Evolutionary conservation across 2,329 filamentous ascomycete species (phyloP).

Genomic region (Aspergillus thermomutatus): DNA sequence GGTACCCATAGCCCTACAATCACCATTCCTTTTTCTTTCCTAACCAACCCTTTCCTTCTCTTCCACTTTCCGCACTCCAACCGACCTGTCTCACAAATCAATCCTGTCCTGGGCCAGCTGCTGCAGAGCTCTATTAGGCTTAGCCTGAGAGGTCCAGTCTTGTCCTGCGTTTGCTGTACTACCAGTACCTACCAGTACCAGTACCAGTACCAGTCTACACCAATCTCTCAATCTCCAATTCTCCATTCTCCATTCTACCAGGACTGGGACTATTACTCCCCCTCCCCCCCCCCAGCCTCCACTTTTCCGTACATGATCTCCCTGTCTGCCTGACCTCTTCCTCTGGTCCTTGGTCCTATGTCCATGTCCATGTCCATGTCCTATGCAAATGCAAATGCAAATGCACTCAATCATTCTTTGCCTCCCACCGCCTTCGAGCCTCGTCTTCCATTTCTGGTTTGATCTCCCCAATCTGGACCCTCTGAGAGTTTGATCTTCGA

Average conservation of each 20-base stretch:
- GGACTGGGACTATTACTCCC: neutral
- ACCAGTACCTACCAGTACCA: neutral
- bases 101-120: conserved; percentile 9
- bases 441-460: conserved; percentile 19
- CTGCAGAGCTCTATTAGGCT: conserved; percentile 15
- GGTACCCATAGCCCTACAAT: conserved; percentile 1
- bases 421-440: conserved; percentile 22
- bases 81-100: conserved; percentile 9
- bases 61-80: conserved; percentile 3
- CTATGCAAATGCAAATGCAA: neutral
- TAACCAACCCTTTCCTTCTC: conserved; percentile 5
- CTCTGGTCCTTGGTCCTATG: conserved; percentile 22
- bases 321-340: conserved; percentile 23
- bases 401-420: conserved; percentile 1
- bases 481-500: neutral
- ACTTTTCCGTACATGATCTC: conserved; percentile 25
- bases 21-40: conserved; percentile 17
- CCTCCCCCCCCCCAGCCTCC: conserved; percentile 25
- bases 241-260: neutral
- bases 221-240: too few relatives aligned
- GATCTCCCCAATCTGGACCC: neutral
- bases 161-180: conserved; percentile 18
- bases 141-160: conserved; percentile 3
- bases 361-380: too few relatives aligned
- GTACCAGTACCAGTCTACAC: neutral